These are phyloP conservation scores for Starmerella apicola DNA, from an alignment of 805 yeast genomes.

Conservation along the genomic window DNA sequence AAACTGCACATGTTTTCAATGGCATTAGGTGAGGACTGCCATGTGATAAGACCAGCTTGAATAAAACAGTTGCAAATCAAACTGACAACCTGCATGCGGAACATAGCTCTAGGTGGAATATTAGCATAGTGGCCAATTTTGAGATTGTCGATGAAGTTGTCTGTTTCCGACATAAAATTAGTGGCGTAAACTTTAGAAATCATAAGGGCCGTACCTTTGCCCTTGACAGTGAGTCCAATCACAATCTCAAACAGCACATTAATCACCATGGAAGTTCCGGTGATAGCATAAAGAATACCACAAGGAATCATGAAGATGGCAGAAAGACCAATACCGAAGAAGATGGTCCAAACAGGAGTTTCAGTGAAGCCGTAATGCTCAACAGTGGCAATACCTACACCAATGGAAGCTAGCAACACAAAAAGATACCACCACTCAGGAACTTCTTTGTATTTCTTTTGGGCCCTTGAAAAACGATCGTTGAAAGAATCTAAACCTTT, in stretches of 20 bases:
- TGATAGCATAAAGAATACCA: slow-evolving; percentile 36
- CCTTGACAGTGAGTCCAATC: slow-evolving; percentile 45
- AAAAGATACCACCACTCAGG: slow-evolving; percentile 65
- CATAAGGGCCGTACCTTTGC: slow-evolving; percentile 44
- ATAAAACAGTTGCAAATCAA: slow-evolving; percentile 22
- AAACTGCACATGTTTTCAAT: slow-evolving; percentile 28
- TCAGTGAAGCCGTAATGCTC: slow-evolving; percentile 27
- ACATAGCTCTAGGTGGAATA: slow-evolving; percentile 47
- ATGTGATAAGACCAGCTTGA: slow-evolving; percentile 26
- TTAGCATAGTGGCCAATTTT: slow-evolving; percentile 47
- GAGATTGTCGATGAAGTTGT: slow-evolving; percentile 41
- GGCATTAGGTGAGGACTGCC: slow-evolving; percentile 28
- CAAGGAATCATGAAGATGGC: slow-evolving; percentile 42
- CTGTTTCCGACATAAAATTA: slow-evolving; percentile 53
- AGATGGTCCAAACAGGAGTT: slow-evolving; percentile 35
- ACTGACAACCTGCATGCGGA: slow-evolving; percentile 35
- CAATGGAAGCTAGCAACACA: slow-evolving; percentile 33
- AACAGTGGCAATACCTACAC: slow-evolving; percentile 36
- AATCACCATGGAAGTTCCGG: slow-evolving; percentile 38
- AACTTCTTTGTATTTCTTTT: slow-evolving; percentile 46
- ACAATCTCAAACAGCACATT: slow-evolving; percentile 41
- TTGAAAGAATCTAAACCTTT: slow-evolving; percentile 26
- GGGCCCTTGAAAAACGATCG: slow-evolving; percentile 50
- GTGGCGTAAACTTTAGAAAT: slow-evolving; percentile 42
- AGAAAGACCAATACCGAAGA: slow-evolving; percentile 42